phyloP scores from a whole-genome alignment of 1,284 basidiomycete genomes.

The Cryptococcus sp. region DNA sequence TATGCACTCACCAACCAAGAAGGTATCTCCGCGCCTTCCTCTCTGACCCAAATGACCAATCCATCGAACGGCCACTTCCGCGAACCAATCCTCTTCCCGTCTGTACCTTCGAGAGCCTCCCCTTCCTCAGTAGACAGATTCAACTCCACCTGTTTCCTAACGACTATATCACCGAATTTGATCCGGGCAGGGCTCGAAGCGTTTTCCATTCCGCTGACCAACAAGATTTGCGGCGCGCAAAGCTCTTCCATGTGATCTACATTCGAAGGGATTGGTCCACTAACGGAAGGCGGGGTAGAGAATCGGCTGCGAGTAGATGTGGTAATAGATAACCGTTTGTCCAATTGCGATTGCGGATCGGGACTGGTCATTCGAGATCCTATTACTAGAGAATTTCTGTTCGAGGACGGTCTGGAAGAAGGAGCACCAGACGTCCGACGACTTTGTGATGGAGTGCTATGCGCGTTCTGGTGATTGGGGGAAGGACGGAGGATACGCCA shows the following conservation, averaged over 20 bases:
- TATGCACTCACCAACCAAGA: conserved; percentile 38
- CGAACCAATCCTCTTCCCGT: conserved; percentile 4
- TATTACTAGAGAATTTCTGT: not conserved
- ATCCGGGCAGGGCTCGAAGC: conserved; percentile 29
- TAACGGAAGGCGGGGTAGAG: not conserved
- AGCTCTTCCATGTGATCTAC: not conserved
- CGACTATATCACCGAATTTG: conserved; percentile 32
- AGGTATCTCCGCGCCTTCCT: conserved; percentile 23
- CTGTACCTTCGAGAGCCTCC: not conserved
- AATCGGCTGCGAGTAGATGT: too few species aligned
- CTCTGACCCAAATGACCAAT: conserved; percentile 43
- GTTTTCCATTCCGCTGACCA: conserved; percentile 40
- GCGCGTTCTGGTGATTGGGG: not conserved
- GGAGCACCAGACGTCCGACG: not conserved
- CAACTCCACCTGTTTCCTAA: conserved; percentile 9
- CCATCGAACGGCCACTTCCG: conserved; percentile 16
- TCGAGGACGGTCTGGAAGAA: not conserved
- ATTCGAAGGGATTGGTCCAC: too few species aligned
- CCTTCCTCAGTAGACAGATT: not conserved
- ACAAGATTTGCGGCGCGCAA: conserved; percentile 20
- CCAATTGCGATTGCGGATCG: too few species aligned
- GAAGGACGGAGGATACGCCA: conserved; percentile 2
- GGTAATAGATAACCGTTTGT: too few species aligned
- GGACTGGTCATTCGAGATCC: too few species aligned
- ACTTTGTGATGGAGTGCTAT: not conserved